Percentiles rank a stretch among this genome's conserved stretches.
These are phyloP conservation scores for Lycium ferocissimum DNA, from an alignment of 257 asterid genomes.

Conservation along the genomic window DNA sequence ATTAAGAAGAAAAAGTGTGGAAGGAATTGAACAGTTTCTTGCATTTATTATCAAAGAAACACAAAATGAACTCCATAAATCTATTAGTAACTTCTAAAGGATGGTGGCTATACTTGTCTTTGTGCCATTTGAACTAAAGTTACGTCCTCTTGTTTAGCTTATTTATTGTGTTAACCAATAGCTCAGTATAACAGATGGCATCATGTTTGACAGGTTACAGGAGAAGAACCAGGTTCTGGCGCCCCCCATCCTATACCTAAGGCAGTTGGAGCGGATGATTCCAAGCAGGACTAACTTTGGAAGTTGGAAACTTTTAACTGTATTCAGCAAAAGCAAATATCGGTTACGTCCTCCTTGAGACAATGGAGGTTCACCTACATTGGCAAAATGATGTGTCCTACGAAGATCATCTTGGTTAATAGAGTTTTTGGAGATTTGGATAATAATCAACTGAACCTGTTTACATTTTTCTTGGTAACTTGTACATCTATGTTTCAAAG, in stretches of 20 bases:
- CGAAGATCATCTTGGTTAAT: conserved; percentile 30
- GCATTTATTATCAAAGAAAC: neutral
- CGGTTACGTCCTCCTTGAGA: neutral
- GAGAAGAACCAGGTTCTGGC: conserved; percentile 46
- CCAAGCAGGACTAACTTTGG: conserved; percentile 58
- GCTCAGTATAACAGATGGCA: neutral
- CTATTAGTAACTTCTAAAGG: neutral
- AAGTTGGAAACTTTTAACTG: neutral
- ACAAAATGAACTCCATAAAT: neutral
- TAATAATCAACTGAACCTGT: neutral
- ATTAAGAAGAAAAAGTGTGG: neutral
- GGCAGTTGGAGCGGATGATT: conserved; percentile 47
- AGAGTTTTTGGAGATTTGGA: conserved; percentile 21
- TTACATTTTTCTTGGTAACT: neutral
- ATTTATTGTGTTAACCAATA: conserved; percentile 1
- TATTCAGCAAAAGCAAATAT: conserved; percentile 14
- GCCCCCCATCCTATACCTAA: conserved; percentile 47
- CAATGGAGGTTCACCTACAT: neutral
- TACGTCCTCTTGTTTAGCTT: neutral
- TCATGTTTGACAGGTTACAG: conserved; percentile 52
- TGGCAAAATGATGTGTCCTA: conserved; percentile 22
- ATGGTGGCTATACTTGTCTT: neutral
- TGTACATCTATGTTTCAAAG: conserved; percentile 17
- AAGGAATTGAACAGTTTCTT: neutral
- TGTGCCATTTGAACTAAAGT: conserved; percentile 6